phyloP scores from a whole-genome alignment of 2,329 filamentous ascomycete species.

The Pseudocercospora musae region DNA sequence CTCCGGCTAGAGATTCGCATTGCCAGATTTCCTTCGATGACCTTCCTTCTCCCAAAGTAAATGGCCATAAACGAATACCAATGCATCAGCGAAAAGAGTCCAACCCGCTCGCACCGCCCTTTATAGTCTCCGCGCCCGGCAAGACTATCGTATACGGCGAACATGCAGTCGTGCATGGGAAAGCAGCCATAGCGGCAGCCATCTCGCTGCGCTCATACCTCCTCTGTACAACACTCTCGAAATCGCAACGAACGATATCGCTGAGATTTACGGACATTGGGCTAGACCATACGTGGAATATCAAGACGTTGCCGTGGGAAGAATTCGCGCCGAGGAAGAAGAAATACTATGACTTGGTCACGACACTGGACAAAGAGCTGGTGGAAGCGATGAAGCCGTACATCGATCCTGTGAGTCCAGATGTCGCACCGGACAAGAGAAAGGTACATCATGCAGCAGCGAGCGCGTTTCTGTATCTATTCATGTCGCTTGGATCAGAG shows the following conservation, averaged over 20 bases:
- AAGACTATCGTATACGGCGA: slow-evolving; percentile 99
- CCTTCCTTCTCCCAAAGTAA: not conserved
- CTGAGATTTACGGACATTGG: slow-evolving; percentile 89
- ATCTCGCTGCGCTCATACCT: slow-evolving; percentile 96
- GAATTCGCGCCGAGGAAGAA: slow-evolving; percentile 87
- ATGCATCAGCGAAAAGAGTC: slow-evolving; percentile 33
- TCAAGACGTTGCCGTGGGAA: slow-evolving; percentile 85
- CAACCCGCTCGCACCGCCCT: slow-evolving; percentile 72
- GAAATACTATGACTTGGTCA: slow-evolving; percentile 82
- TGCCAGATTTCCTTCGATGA: not conserved
- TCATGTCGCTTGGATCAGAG: slow-evolving; percentile 78
- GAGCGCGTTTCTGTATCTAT: slow-evolving; percentile 85
- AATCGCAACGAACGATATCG: slow-evolving; percentile 82
- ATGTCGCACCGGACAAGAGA: slow-evolving; percentile 63
- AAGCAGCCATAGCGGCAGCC: slow-evolving; percentile 90
- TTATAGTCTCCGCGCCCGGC: slow-evolving; percentile 96
- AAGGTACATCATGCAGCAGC: slow-evolving; percentile 84
- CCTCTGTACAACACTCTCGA: slow-evolving; percentile 89
- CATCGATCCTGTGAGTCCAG: slow-evolving; percentile 66
- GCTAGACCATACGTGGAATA: slow-evolving; percentile 88
- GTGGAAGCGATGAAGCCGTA: slow-evolving; percentile 77
- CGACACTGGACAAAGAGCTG: slow-evolving; percentile 77
- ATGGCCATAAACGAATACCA: slow-evolving; percentile 7
- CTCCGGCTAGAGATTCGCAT: slow-evolving; percentile 4
- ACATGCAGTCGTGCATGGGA: slow-evolving; percentile 96